A percentile compares a stretch with the other conserved stretches of the same genome.
These are phyloP conservation scores for Ochromonas danica DNA, from an alignment of 108 stramenopile genomes.

Conservation along the genomic window DNA sequence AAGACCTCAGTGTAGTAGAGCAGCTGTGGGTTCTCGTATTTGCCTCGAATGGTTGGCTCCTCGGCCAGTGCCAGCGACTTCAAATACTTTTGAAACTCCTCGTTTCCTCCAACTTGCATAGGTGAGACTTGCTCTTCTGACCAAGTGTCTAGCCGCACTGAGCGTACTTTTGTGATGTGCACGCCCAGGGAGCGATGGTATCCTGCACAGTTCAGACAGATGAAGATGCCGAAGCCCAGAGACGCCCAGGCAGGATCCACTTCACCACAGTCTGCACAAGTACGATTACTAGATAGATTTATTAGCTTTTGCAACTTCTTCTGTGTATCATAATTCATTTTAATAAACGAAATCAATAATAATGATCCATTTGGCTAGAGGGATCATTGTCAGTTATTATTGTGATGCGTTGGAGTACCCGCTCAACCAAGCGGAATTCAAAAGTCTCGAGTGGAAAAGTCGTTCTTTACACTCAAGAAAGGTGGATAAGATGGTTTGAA, in stretches of 20 bases:
- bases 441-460: too few species aligned
- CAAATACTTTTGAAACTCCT: constrained; percentile 18
- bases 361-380: not conserved
- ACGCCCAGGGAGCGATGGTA: constrained; percentile 27
- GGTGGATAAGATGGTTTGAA: too few species aligned
- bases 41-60: too few species aligned
- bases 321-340: not conserved
- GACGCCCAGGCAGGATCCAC: constrained; percentile 3
- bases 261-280: constrained; percentile 24
- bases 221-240: constrained; percentile 4
- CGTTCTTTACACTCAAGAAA: too few species aligned
- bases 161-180: constrained; percentile 22
- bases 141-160: constrained; percentile 7
- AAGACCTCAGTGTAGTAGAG: too few species aligned
- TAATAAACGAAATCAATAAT: not conserved
- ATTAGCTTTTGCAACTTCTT: not conserved
- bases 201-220: constrained; percentile 30
- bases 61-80: too few species aligned
- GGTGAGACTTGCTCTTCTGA: not conserved
- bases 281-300: not conserved
- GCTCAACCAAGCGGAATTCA: too few species aligned
- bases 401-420: too few species aligned
- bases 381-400: too few species aligned
- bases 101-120: constrained; percentile 3
- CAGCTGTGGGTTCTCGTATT: too few species aligned